Conservation (phyloP, 768 basidiomycete genomes). For the Pleurotus cornucopiae region DNA sequence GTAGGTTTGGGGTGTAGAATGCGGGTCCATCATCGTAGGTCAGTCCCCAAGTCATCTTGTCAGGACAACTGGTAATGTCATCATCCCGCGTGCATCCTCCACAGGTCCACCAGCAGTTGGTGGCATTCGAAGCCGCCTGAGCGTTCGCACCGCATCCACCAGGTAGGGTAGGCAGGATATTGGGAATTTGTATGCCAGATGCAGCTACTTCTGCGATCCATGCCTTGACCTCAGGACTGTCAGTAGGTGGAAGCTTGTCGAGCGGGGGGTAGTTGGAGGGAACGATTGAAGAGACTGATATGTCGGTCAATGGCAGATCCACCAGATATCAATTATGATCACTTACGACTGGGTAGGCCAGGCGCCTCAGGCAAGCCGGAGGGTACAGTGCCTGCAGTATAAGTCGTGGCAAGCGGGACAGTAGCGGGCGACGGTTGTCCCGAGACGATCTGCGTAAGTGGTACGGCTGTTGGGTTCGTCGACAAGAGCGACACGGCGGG, state of each 20-base stretch:
- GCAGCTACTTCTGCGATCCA: constrained; percentile 63
- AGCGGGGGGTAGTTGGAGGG: constrained; percentile 60
- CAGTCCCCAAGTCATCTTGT: constrained; percentile 49
- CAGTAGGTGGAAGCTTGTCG: constrained; percentile 56
- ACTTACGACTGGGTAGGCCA: constrained; percentile 46
- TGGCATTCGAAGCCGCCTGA: constrained; percentile 38
- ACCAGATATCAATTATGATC: neutral
- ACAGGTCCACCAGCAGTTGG: constrained; percentile 78
- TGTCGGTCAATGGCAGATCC: neutral
- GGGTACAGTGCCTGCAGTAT: constrained; percentile 44
- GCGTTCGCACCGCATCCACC: constrained; percentile 59
- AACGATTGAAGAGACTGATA: neutral
- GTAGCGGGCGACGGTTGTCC: constrained; percentile 39
- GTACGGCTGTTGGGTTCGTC: constrained; percentile 58
- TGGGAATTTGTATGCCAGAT: constrained; percentile 56
- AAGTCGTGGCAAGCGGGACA: constrained; percentile 39
- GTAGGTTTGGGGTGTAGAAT: constrained; percentile 67
- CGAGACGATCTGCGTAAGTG: constrained; percentile 43
- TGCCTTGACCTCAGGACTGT: constrained; percentile 57
- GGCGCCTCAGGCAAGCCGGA: constrained; percentile 53
- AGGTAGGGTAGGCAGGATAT: constrained; percentile 35
- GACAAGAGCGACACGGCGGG: constrained; percentile 37
- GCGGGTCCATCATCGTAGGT: constrained; percentile 80
- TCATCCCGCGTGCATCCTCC: constrained; percentile 60
- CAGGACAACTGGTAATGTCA: constrained; percentile 71